Evolutionary conservation across 257 asterid species (phyloP).

Genomic region (Coffea canephora): DNA sequence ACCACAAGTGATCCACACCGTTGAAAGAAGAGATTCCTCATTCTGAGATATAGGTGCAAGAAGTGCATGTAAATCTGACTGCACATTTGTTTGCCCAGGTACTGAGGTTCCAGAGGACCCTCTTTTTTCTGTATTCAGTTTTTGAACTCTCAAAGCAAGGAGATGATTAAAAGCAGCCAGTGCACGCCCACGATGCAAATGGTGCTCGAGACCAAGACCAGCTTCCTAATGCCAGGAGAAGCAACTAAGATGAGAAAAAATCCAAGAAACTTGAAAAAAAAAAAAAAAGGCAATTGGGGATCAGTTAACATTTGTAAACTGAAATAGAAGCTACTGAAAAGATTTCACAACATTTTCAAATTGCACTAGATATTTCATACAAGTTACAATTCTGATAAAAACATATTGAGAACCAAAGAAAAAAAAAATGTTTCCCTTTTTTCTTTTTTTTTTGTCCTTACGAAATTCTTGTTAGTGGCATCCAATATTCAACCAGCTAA

Average conservation of each 20-base stretch:
- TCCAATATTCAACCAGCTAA: neutral
- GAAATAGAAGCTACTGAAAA: neutral
- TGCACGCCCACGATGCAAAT: conserved; percentile 98
- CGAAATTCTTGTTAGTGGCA: neutral
- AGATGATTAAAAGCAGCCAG: conserved; percentile 76
- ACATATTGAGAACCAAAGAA: neutral
- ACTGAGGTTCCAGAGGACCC: conserved; percentile 50
- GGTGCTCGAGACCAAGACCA: conserved; percentile 85
- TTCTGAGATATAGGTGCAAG: conserved; percentile 68
- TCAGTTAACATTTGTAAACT: neutral
- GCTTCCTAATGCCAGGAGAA: conserved; percentile 58
- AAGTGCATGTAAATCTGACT: conserved; percentile 70
- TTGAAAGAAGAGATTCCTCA: conserved; percentile 82
- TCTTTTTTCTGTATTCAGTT: conserved; percentile 50
- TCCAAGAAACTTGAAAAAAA: neutral
- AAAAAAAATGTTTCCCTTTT: neutral
- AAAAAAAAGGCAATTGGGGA: neutral
- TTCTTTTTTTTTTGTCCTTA: neutral
- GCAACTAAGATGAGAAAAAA: conserved; percentile 15
- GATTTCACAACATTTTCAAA: neutral
- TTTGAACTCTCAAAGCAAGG: conserved; percentile 69
- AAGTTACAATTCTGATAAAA: neutral
- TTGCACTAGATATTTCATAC: neutral
- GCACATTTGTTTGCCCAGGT: conserved; percentile 68
- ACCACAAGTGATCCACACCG: conserved; percentile 53